phyloP scores from a whole-genome alignment of 768 basidiomycete genomes.

The Leccinellum rugosiceps region DNA sequence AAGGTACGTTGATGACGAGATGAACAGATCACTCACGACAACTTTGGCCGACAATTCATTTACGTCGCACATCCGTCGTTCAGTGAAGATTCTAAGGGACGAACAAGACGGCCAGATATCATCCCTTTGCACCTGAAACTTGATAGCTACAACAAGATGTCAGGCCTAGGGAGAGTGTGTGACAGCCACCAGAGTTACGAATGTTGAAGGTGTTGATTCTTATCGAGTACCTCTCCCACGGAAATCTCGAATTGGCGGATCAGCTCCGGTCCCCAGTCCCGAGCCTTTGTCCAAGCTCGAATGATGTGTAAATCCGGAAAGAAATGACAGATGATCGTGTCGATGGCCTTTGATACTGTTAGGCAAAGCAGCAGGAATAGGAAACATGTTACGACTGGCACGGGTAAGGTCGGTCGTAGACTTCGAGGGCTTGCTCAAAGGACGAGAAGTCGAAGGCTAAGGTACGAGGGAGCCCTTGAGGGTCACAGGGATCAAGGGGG shows the following conservation, averaged over 20 bases:
- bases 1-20: neutral
- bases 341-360: neutral
- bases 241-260: neutral
- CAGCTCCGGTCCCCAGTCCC: neutral
- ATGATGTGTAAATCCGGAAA: neutral
- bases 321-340: neutral
- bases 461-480: no score
- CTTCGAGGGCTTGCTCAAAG: no score
- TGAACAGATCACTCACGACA: neutral
- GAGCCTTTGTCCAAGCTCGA: neutral
- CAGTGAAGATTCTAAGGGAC: neutral
- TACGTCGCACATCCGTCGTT: neutral
- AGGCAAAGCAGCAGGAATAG: neutral
- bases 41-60: neutral
- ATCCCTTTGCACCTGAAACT: neutral
- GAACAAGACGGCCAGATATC: neutral
- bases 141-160: neutral
- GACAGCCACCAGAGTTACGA: neutral
- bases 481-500: no score
- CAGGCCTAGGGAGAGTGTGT: neutral
- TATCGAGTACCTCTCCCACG: neutral
- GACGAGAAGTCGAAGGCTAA: no score
- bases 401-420: no score
- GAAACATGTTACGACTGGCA: no score
- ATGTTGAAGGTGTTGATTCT: neutral